Conservation (phyloP, 2,329 filamentous ascomycete species). For the Colletotrichum sp. region DNA sequence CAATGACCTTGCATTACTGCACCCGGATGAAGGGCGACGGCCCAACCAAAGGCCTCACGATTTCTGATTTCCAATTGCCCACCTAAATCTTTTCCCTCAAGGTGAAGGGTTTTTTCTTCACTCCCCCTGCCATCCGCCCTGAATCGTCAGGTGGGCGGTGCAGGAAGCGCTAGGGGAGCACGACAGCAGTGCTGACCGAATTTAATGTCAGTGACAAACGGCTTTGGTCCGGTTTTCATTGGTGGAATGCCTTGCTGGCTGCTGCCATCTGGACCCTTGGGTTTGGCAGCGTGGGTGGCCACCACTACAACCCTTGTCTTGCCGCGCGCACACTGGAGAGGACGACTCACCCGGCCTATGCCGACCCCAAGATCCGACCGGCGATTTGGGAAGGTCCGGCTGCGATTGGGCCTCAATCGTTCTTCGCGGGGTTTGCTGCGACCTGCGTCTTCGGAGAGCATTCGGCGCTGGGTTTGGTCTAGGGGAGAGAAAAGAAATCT, state of each 20-base stretch:
- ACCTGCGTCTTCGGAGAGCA: background rate
- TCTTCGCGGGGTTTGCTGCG: background rate
- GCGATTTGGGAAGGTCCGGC: background rate
- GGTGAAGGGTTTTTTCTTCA: background rate
- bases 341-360: background rate
- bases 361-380: background rate
- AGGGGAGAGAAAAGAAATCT: background rate
- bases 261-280: background rate
- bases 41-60: background rate
- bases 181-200: background rate
- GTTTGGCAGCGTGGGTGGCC: background rate
- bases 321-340: background rate
- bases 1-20: constrained; percentile 6
- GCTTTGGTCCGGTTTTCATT: background rate
- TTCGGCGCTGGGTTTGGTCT: background rate
- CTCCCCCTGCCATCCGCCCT: background rate
- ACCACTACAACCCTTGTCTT: background rate
- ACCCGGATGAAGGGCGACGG: background rate
- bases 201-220: constrained; percentile 7
- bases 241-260: background rate
- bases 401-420: background rate
- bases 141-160: background rate
- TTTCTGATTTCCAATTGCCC: background rate
- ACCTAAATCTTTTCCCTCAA: background rate
- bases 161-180: background rate